Conservation (phyloP, 768 basidiomycete genomes). For the Dictyophora rubrovolvata region DNA sequence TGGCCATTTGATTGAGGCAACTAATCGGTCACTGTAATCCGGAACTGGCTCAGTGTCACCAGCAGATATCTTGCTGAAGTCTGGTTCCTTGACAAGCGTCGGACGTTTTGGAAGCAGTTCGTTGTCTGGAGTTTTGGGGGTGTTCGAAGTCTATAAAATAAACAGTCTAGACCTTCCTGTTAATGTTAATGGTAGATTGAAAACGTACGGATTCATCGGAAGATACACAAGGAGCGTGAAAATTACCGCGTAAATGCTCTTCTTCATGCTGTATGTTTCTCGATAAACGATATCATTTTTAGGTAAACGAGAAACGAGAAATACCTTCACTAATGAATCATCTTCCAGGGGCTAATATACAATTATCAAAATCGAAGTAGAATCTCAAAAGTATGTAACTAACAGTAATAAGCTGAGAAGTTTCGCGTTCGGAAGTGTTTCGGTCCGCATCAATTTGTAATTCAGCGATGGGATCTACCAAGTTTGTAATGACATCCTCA, state of each 20-base stretch:
- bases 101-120: background rate
- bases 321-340: no score
- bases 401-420: no score
- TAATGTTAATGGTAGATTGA: no score
- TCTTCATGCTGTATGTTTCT: no score
- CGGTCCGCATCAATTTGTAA: background rate
- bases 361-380: background rate
- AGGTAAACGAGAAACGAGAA: no score
- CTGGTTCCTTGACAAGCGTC: slow-evolving; percentile 5
- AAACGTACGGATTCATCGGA: no score
- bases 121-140: background rate
- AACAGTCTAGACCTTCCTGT: background rate
- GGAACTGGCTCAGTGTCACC: background rate
- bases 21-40: background rate
- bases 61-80: slow-evolving; percentile 1
- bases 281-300: no score
- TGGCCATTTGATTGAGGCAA: slow-evolving; percentile 7
- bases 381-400: background rate
- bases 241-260: no score
- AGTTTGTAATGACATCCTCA: background rate
- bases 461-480: background rate
- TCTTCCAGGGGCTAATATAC: no score
- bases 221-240: no score
- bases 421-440: background rate
- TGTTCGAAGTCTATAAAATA: background rate